Evolutionary conservation across 768 basidiomycete genomes (phyloP).

Genomic region (Hemileccinum rubropunctum): DNA sequence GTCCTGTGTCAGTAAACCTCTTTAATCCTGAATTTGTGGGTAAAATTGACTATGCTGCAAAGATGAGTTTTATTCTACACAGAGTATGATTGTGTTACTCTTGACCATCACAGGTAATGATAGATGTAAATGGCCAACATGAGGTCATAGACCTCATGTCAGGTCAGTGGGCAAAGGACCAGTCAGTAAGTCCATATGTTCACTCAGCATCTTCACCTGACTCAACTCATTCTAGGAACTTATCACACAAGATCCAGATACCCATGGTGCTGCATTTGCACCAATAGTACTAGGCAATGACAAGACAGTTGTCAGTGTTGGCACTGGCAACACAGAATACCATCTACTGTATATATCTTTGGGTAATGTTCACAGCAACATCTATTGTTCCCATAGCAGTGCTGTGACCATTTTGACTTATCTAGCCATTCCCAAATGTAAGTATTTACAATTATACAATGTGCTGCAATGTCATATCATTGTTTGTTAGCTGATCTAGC

Average conservation of each 20-base stretch:
- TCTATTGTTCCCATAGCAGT: conserved; percentile 1
- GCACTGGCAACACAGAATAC: conserved; percentile 13
- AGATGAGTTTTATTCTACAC: too few relatives aligned
- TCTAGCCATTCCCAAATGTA: conserved; percentile 31
- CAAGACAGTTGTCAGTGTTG: conserved; percentile 15
- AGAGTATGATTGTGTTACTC: not conserved
- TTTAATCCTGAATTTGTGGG: not conserved
- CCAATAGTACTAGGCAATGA: conserved; percentile 19
- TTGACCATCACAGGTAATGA: not conserved
- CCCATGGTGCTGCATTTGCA: conserved; percentile 12
- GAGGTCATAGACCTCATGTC: conserved; percentile 7
- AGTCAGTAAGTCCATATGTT: not conserved
- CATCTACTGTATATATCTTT: conserved; percentile 15
- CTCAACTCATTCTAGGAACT: conserved; percentile 16
- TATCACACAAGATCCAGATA: conserved; percentile 17
- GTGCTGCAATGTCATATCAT: too few relatives aligned
- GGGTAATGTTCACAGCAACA: conserved; percentile 16
- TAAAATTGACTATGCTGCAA: not conserved
- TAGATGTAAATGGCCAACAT: not conserved
- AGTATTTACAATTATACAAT: too few relatives aligned
- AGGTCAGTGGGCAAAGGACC: conserved; percentile 11
- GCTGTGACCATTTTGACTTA: conserved; percentile 16
- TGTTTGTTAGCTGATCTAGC: too few relatives aligned
- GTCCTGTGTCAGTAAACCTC: too few relatives aligned
- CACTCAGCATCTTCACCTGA: too few relatives aligned